A percentile compares a stretch with the other conserved stretches of the same genome.
Conservation (phyloP, 129 eudicot genomes). For the Artemisia tridentata region DNA sequence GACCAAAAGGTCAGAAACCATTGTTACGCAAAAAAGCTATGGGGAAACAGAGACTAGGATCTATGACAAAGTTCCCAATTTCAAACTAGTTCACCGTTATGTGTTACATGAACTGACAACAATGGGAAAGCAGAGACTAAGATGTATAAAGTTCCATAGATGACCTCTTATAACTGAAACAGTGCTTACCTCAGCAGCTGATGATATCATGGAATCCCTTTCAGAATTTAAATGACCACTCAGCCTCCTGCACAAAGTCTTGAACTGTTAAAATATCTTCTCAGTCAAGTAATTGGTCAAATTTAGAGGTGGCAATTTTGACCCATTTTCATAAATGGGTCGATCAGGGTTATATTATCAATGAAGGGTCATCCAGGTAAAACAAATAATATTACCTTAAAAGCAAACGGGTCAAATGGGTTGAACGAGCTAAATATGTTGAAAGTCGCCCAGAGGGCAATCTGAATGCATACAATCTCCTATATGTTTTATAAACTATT, state of each 20-base stretch:
- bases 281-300: neutral
- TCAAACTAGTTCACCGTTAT: too few relatives aligned
- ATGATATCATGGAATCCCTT: conserved; percentile 52
- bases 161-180: neutral
- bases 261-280: neutral
- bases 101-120: neutral
- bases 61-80: too few relatives aligned
- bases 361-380: neutral
- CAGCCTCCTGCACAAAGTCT: conserved; percentile 56
- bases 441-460: neutral
- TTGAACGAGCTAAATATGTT: neutral
- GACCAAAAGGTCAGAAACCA: too few relatives aligned
- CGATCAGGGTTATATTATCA: neutral
- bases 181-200: conserved; percentile 47
- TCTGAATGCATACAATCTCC: neutral
- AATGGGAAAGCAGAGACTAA: too few relatives aligned
- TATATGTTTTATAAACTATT: too few relatives aligned
- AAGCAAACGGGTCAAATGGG: conserved; percentile 1
- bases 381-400: neutral
- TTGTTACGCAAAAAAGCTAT: too few relatives aligned
- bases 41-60: too few relatives aligned
- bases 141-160: neutral
- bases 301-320: neutral
- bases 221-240: conserved; percentile 68
- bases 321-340: neutral